Conservation (phyloP, 2,329 filamentous ascomycete genomes). For the Ceratocystis cubensis region DNA sequence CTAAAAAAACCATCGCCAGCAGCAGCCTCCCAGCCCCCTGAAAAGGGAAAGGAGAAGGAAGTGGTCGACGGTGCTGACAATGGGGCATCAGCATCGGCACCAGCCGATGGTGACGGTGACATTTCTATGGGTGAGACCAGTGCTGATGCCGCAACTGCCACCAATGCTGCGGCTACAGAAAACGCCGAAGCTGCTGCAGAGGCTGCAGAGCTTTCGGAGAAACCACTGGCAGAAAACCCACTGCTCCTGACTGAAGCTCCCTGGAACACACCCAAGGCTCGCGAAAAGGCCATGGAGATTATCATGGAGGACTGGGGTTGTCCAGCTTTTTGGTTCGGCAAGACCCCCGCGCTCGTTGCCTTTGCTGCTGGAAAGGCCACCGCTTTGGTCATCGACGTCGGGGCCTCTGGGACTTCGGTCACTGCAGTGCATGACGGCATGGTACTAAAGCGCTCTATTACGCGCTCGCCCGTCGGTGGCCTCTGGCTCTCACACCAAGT, state of each 20-base stretch:
- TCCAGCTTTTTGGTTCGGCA: constrained; percentile 86
- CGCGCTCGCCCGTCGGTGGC: constrained; percentile 73
- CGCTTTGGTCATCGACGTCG: constrained; percentile 82
- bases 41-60: constrained; percentile 34
- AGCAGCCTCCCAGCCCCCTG: constrained; percentile 49
- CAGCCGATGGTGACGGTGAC: constrained; percentile 48
- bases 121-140: constrained; percentile 41
- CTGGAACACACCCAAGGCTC: constrained; percentile 77
- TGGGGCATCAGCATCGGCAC: constrained; percentile 34
- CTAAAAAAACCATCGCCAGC: constrained; percentile 41
- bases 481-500: constrained; percentile 85
- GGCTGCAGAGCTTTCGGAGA: constrained; percentile 44
- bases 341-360: constrained; percentile 76
- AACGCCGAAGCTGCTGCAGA: constrained; percentile 23
- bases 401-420: constrained; percentile 76
- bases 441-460: constrained; percentile 79
- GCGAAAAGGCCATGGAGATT: constrained; percentile 90
- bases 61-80: constrained; percentile 45
- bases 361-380: constrained; percentile 90
- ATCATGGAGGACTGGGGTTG: constrained; percentile 95
- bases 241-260: constrained; percentile 86
- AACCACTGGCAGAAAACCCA: constrained; percentile 76
- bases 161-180: constrained; percentile 11
- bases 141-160: constrained; percentile 8
- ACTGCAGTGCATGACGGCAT: constrained; percentile 90